Conservation (phyloP, 768 basidiomycete species). For the Russula griseocarnosa region DNA sequence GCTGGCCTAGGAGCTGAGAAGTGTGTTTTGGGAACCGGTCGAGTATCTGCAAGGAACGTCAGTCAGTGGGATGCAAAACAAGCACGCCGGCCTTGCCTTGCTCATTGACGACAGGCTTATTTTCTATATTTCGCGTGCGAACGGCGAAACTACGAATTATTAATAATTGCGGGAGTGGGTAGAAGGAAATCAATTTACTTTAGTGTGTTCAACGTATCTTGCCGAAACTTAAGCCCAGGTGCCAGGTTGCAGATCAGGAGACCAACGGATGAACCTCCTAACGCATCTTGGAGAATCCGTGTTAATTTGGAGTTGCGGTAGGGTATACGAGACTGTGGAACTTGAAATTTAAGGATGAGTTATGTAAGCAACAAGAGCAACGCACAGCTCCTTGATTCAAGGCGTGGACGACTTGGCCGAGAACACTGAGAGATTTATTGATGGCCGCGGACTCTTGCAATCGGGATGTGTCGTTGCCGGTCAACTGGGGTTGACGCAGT, state of each 20-base stretch:
- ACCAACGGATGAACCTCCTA: constrained; percentile 76
- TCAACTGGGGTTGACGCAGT: constrained; percentile 42
- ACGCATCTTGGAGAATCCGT: constrained; percentile 83
- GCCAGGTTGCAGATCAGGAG: constrained; percentile 85
- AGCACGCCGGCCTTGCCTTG: constrained; percentile 43
- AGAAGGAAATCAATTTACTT: constrained; percentile 51
- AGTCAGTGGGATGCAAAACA: constrained; percentile 7
- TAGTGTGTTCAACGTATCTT: constrained; percentile 88
- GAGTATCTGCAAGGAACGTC: constrained; percentile 46
- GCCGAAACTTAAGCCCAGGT: constrained; percentile 73
- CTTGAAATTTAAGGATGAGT: constrained; percentile 1
- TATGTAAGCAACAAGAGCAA: constrained; percentile 8
- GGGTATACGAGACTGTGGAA: constrained; percentile 64
- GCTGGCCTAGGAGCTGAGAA: constrained; percentile 58
- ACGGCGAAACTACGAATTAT: constrained; percentile 58
- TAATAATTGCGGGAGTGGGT: background rate
- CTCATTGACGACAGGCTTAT: constrained; percentile 74
- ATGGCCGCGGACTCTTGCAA: constrained; percentile 89
- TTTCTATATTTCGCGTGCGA: constrained; percentile 83
- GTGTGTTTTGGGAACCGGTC: constrained; percentile 54
- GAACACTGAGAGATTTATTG: constrained; percentile 81
- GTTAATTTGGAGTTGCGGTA: constrained; percentile 90
- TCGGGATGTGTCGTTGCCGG: constrained; percentile 81
- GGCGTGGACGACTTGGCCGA: constrained; percentile 86
- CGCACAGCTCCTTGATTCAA: constrained; percentile 67